Evolutionary conservation across 140 eudicot species (phyloP).

Genomic region (Anethum foeniculum): DNA sequence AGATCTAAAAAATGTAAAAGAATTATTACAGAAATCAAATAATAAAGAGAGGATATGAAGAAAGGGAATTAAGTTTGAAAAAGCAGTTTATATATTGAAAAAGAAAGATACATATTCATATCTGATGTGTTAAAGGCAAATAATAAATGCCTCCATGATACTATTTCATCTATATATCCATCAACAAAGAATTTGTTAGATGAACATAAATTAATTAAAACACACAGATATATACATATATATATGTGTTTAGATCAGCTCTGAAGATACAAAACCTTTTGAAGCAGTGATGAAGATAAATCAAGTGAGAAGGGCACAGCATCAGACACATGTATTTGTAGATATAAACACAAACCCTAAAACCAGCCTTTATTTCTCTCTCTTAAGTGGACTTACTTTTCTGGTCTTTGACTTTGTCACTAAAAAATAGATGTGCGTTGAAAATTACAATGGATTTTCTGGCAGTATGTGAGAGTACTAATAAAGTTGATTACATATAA

Average conservation of each 20-base stretch:
- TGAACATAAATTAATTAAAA: neutral
- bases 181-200: neutral
- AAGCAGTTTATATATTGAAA: constrained; percentile 1
- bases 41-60: neutral
- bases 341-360: constrained; percentile 4
- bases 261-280: neutral
- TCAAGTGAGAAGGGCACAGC: neutral
- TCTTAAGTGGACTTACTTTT: neutral
- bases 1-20: constrained; percentile 3
- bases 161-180: neutral
- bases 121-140: neutral
- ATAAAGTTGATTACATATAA: neutral
- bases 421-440: neutral
- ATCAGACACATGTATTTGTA: neutral
- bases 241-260: neutral
- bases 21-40: neutral
- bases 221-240: neutral
- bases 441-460: neutral
- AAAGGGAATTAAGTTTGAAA: constrained; percentile 9
- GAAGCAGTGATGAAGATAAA: neutral
- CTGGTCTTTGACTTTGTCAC: constrained; percentile 8
- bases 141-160: constrained; percentile 2
- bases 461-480: constrained; percentile 2
- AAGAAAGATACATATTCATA: neutral
- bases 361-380: neutral